Base-by-base conservation (phyloP, 306 rosid genomes). In the Corylus americana region DNA sequence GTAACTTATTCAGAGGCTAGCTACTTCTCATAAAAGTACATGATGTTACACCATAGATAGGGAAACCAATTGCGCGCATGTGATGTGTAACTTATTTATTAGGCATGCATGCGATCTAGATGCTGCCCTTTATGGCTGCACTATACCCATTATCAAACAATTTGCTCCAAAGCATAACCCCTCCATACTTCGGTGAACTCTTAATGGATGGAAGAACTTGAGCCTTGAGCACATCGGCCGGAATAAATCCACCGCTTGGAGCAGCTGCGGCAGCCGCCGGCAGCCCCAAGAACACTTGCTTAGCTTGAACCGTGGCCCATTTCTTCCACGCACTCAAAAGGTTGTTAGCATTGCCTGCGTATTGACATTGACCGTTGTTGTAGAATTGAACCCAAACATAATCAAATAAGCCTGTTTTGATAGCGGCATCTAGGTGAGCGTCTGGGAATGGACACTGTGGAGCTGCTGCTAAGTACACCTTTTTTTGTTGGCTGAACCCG, bases 331-430 rank as follows among this genome's bases (percentile, higher is more conserved):
- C 58, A 7, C 9, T 81, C 5, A 81, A 12, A 8, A 93, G 88
- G 31, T 79, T 85, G 66, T 78, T 22, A 16, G 55, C 62, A 63
- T 87, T 81, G 0, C 86, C 87, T 45, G 59, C 67, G 27, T 83
- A 93, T 2, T 85, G 88, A 68, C 98, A 91, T 0, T 17, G 73
- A 53, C 84, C 78, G 63, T 92, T 92, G 86, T 92, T 92, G 79
- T 88, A 92, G 82, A 92, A 92, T 76, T 92, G 97, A 47, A 92
- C 93, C 93, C 93, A 91, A 10, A 91, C 92, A 16, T 63, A 81
- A 58, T 89, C 91, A 66, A 91, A 89, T 13, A 89, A 16, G 0
- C 96, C 92, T 0, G 96, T 89, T 45, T 77, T 55, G 8, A 91
- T 81, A 0, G 96, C 92, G 0, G 70, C 0, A 12, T 79, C 85